phyloP scores from a whole-genome alignment of 352 stramenopile species.

The Phytophthora idaei region DNA sequence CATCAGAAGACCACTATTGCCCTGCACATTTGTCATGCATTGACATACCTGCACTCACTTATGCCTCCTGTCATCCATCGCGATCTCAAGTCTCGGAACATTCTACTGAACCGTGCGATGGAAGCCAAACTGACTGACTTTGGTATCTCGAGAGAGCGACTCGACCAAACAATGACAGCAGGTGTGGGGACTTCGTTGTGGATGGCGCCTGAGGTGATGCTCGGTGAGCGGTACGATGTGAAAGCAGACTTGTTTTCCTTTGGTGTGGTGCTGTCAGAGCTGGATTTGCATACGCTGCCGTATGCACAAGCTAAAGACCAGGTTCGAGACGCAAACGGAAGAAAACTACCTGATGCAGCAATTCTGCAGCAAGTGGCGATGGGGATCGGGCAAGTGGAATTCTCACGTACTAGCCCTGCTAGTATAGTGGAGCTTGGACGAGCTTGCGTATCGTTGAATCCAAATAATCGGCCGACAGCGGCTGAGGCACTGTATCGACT shows the following conservation, averaged over 20 bases:
- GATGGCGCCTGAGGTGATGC: slow-evolving; percentile 72
- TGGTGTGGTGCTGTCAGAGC: slow-evolving; percentile 40
- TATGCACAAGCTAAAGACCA: slow-evolving; percentile 36
- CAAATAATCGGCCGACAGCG: slow-evolving; percentile 36
- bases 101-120: slow-evolving; percentile 33
- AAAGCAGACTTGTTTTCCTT: slow-evolving; percentile 54
- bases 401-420: slow-evolving; percentile 15
- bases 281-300: slow-evolving; percentile 35
- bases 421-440: slow-evolving; percentile 32
- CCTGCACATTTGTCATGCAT: slow-evolving; percentile 31
- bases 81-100: slow-evolving; percentile 38
- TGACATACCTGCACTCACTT: slow-evolving; percentile 43
- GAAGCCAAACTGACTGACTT: slow-evolving; percentile 43
- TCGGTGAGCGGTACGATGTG: slow-evolving; percentile 36
- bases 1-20: slow-evolving; percentile 36
- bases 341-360: slow-evolving; percentile 29
- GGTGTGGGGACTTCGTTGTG: slow-evolving; percentile 46
- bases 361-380: slow-evolving; percentile 47
- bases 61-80: slow-evolving; percentile 41
- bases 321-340: slow-evolving; percentile 16
- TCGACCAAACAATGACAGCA: slow-evolving; percentile 38
- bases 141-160: slow-evolving; percentile 34
- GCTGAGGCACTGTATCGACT: slow-evolving; percentile 44
- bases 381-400: slow-evolving; percentile 37
- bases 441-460: slow-evolving; percentile 37